Percentiles rank a stretch among this genome's conserved stretches.
Conservation (phyloP, 1,284 basidiomycete species). For the Cryptococcus amylolentus region DNA sequence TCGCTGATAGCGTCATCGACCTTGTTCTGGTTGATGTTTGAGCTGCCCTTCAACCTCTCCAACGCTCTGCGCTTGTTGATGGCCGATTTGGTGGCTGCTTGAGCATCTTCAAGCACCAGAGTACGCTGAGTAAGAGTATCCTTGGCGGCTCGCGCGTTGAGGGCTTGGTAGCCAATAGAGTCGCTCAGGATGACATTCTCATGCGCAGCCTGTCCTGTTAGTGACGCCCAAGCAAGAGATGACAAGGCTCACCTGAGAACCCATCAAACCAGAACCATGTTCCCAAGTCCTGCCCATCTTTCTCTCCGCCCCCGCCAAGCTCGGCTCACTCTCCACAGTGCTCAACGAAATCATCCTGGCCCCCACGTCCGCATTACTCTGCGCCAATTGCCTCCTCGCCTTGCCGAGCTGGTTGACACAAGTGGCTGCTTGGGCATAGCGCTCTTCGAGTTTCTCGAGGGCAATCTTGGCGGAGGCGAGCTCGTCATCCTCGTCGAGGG, state of each 20-base stretch:
- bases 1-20: slow-evolving; percentile 92
- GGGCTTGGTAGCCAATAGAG: slow-evolving; percentile 84
- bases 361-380: slow-evolving; percentile 76
- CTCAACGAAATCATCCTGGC: slow-evolving; percentile 83
- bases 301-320: slow-evolving; percentile 70
- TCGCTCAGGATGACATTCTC: slow-evolving; percentile 91
- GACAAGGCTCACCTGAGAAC: slow-evolving; percentile 59
- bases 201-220: slow-evolving; percentile 60
- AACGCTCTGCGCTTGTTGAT: slow-evolving; percentile 87
- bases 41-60: slow-evolving; percentile 82
- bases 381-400: slow-evolving; percentile 71
- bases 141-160: slow-evolving; percentile 90
- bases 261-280: slow-evolving; percentile 74
- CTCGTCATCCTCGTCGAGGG: slow-evolving; percentile 57
- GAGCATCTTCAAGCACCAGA: slow-evolving; percentile 84
- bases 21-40: slow-evolving; percentile 75
- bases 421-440: slow-evolving; percentile 83
- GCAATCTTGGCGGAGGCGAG: slow-evolving; percentile 83
- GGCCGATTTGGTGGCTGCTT: slow-evolving; percentile 80
- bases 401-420: slow-evolving; percentile 77
- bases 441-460: slow-evolving; percentile 79
- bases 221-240: not conserved
- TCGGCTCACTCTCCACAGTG: slow-evolving; percentile 77
- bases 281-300: slow-evolving; percentile 83
- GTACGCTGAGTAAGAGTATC: slow-evolving; percentile 84